Conservation (phyloP, 129 eudicot species). For the Artemisia tridentata region DNA sequence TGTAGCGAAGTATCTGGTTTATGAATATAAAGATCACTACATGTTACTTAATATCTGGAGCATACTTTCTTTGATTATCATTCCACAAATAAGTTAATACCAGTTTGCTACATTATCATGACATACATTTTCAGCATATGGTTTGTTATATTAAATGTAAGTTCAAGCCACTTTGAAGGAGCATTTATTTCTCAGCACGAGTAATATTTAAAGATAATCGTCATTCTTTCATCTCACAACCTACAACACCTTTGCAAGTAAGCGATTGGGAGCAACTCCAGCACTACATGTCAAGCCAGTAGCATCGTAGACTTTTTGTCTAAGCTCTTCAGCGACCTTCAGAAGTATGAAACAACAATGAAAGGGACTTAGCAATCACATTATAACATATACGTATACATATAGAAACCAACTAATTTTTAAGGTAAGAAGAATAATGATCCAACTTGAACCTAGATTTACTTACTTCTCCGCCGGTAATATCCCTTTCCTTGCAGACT, state of each 20-base stretch:
- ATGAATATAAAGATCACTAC: too few relatives aligned
- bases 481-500: slow-evolving; percentile 64
- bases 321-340: slow-evolving; percentile 90
- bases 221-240: slow-evolving; percentile 20
- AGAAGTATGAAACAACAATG: not conserved
- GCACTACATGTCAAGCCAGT: slow-evolving; percentile 99
- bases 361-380: slow-evolving; percentile 12
- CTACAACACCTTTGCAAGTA: slow-evolving; percentile 84
- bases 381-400: not conserved
- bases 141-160: not conserved
- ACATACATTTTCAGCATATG: not conserved
- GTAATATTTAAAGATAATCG: too few relatives aligned
- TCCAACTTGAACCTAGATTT: too few relatives aligned
- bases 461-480: slow-evolving; percentile 76
- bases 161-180: not conserved
- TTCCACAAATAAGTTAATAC: too few relatives aligned
- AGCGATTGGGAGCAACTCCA: slow-evolving; percentile 92
- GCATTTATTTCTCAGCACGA: too few relatives aligned
- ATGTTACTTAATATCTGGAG: too few relatives aligned
- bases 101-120: too few relatives aligned
- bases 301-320: slow-evolving; percentile 58
- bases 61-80: too few relatives aligned
- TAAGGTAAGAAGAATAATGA: too few relatives aligned
- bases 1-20: too few relatives aligned
- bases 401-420: too few relatives aligned